phyloP scores from a whole-genome alignment of 495 filamentous ascomycete genomes.

The Hypomontagnella submonticulosa region DNA sequence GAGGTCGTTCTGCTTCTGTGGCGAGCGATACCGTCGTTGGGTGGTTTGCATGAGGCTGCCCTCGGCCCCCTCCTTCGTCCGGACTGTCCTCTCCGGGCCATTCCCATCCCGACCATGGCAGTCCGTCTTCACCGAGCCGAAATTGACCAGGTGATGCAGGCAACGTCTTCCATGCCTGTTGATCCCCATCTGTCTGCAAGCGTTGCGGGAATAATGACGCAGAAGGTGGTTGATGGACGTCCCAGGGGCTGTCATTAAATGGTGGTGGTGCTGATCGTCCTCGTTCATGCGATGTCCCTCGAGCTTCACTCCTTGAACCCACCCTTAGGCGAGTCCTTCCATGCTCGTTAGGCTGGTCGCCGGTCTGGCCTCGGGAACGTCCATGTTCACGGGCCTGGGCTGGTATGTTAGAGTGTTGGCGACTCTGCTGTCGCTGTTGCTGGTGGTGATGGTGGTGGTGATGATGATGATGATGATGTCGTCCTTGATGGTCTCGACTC shows the following conservation, averaged over 20 bases:
- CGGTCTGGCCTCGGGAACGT: conserved; percentile 30
- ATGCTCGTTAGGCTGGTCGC: conserved; percentile 24
- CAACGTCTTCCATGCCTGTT: conserved; percentile 50
- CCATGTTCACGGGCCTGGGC: conserved; percentile 31
- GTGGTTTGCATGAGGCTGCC: conserved; percentile 23
- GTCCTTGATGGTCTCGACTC: conserved; percentile 38
- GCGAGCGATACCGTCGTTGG: conserved; percentile 38
- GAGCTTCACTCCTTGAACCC: conserved; percentile 41
- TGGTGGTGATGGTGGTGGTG: conserved; percentile 29
- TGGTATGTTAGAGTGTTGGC: conserved; percentile 46
- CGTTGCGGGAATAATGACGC: conserved; percentile 33
- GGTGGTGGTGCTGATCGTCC: conserved; percentile 59
- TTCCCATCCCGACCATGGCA: conserved; percentile 57
- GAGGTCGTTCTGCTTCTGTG: conserved; percentile 26
- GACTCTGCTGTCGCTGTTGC: conserved; percentile 29
- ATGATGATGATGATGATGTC: conserved; percentile 29
- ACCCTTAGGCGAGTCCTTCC: conserved; percentile 43
- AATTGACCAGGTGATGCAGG: conserved; percentile 55
- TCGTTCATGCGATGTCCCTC: conserved; percentile 49
- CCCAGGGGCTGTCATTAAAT: conserved; percentile 57
- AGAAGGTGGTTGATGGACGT: conserved; percentile 44
- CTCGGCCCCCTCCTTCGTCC: conserved; percentile 9
- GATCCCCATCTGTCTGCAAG: conserved; percentile 11
- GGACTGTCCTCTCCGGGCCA: conserved; percentile 36
- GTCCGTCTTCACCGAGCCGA: conserved; percentile 57